These are phyloP conservation scores for Nannizziopsis arthrosporioides DNA, from an alignment of 2,329 filamentous ascomycete species.

Conservation along the genomic window DNA sequence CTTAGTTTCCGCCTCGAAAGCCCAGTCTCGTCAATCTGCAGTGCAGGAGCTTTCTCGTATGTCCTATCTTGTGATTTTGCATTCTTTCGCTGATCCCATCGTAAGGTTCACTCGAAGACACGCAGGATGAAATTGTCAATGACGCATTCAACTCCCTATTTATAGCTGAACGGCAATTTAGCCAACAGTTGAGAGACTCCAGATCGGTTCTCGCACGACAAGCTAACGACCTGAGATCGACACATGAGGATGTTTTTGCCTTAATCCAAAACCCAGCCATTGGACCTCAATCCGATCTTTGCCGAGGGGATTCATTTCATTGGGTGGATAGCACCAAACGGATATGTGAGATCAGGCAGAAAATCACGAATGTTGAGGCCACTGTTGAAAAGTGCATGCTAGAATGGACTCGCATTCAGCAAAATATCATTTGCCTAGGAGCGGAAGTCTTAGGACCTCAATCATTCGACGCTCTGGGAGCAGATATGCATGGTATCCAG, in stretches of 20 bases:
- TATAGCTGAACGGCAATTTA: slow-evolving; percentile 7
- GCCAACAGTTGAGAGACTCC: neutral
- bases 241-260: neutral
- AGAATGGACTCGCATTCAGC: slow-evolving; percentile 18
- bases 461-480: neutral
- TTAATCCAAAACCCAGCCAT: neutral
- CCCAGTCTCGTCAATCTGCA: neutral
- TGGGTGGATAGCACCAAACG: neutral
- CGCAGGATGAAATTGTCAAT: slow-evolving; percentile 11
- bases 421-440: slow-evolving; percentile 16
- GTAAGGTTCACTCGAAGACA: slow-evolving; percentile 12
- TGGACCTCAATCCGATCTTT: neutral
- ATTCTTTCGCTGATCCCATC: neutral
- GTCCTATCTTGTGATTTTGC: neutral
- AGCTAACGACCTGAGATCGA: neutral
- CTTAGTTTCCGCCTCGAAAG: too few species aligned
- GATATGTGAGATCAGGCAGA: neutral
- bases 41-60: slow-evolving; percentile 1
- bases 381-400: slow-evolving; percentile 13
- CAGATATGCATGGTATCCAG: neutral
- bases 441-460: slow-evolving; percentile 15
- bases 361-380: neutral
- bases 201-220: neutral
- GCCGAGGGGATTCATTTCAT: neutral
- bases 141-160: slow-evolving; percentile 11